phyloP scores from a whole-genome alignment of 2,329 filamentous ascomycete species.

The Hirsutella minnesotensis region DNA sequence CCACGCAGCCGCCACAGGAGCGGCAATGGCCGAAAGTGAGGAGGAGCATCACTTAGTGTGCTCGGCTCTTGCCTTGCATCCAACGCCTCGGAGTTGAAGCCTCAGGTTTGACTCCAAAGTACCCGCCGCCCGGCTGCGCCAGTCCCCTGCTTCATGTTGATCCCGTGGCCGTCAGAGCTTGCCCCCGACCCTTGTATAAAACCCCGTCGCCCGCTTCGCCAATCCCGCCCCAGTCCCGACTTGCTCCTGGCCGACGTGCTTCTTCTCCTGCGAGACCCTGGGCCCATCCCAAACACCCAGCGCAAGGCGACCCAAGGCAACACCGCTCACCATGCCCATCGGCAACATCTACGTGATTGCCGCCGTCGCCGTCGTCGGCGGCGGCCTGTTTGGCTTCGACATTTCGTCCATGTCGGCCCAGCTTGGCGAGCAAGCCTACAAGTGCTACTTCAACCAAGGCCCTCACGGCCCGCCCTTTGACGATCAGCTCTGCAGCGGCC shows the following conservation, averaged over 20 bases:
- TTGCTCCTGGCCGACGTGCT: not conserved
- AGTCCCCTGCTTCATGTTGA: not conserved
- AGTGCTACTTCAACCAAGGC: constrained; percentile 26
- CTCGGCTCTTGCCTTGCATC: no score
- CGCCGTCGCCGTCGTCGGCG: constrained; percentile 24
- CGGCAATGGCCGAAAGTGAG: not conserved
- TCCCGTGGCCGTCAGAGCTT: not conserved
- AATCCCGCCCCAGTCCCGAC: not conserved
- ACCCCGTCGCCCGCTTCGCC: not conserved
- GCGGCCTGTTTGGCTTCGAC: constrained; percentile 40
- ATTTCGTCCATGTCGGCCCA: constrained; percentile 44
- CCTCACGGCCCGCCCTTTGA: constrained; percentile 18
- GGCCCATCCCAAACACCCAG: not conserved
- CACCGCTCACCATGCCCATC: constrained; percentile 12
- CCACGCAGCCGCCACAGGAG: not conserved
- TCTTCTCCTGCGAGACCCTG: not conserved
- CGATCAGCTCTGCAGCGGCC: constrained; percentile 19
- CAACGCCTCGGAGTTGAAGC: no score
- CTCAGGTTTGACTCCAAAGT: no score
- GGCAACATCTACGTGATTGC: constrained; percentile 24
- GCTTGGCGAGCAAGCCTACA: constrained; percentile 22
- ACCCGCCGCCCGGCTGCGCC: no score
- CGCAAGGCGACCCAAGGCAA: not conserved
- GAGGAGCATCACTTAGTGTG: no score
- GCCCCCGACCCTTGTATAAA: not conserved